A percentile compares a stretch with the other conserved stretches of the same genome.
Conservation (phyloP, 352 stramenopile species). For the Poterioochromonas sp. region DNA sequence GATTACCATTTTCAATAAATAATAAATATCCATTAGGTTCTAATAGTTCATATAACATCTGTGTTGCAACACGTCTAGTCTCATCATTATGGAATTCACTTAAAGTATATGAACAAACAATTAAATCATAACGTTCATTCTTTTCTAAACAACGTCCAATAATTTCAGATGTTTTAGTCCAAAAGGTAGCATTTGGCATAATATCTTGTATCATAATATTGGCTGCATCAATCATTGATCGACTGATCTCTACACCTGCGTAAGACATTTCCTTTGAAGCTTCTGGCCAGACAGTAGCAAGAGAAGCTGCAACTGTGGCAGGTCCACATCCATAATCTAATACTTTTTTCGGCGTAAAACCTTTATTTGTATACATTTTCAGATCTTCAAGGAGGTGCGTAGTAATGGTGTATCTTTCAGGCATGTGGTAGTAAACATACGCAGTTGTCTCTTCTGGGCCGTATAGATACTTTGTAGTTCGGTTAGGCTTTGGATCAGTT, state of each 20-base stretch:
- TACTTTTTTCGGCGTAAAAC: not conserved
- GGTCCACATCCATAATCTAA: slow-evolving; percentile 29
- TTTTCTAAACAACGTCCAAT: not conserved
- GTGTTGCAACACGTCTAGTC: not conserved
- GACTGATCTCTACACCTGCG: not conserved
- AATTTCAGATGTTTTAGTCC: not conserved
- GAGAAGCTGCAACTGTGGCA: not conserved
- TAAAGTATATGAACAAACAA: slow-evolving; percentile 10
- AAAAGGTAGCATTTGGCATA: not conserved
- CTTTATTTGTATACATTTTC: not conserved
- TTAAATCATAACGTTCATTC: not conserved
- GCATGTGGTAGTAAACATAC: slow-evolving; percentile 4
- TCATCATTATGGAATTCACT: not conserved
- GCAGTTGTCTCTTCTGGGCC: slow-evolving; percentile 22
- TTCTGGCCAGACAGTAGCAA: not conserved
- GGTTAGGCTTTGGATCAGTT: not conserved
- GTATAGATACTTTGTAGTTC: not conserved
- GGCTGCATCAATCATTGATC: slow-evolving; percentile 22
- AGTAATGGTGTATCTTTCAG: not conserved
- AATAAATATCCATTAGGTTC: not conserved
- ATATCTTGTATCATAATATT: slow-evolving; percentile 4
- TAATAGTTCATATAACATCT: slow-evolving; percentile 21
- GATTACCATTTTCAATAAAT: slow-evolving; percentile 20
- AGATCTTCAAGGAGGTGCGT: not conserved
- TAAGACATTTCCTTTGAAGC: not conserved